These are phyloP conservation scores for Boletus smithii DNA, from an alignment of 1,284 basidiomycete species.

Conservation along the genomic window DNA sequence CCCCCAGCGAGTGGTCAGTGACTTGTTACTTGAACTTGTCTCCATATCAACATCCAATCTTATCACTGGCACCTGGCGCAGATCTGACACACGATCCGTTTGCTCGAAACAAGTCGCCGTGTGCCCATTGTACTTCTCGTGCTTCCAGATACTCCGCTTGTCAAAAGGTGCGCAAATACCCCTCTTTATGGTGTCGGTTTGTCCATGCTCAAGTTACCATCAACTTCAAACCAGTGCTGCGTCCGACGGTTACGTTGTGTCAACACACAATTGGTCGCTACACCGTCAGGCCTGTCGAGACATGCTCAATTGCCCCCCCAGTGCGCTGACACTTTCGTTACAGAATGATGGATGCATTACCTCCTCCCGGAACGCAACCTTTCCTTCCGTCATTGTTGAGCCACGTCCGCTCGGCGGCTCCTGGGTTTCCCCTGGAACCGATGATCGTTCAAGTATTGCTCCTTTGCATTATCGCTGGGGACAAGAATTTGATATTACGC, in stretches of 20 bases:
- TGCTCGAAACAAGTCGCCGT: too few relatives aligned
- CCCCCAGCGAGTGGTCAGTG: background rate
- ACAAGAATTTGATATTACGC: constrained; percentile 59
- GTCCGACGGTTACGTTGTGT: too few relatives aligned
- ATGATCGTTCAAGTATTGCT: constrained; percentile 64
- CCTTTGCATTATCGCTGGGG: constrained; percentile 57
- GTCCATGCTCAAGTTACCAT: constrained; percentile 20
- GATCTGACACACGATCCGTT: constrained; percentile 5
- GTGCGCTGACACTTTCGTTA: too few relatives aligned
- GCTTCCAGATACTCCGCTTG: background rate
- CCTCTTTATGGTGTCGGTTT: too few relatives aligned
- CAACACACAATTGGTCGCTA: too few relatives aligned
- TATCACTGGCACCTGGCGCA: constrained; percentile 2
- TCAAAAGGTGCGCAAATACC: too few relatives aligned
- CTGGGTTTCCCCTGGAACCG: constrained; percentile 54
- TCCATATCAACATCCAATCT: constrained; percentile 20
- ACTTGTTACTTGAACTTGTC: too few relatives aligned
- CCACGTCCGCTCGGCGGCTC: constrained; percentile 42
- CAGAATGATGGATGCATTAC: constrained; percentile 20
- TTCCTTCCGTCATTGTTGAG: constrained; percentile 54
- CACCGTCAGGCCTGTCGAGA: too few relatives aligned
- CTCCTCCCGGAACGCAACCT: constrained; percentile 42
- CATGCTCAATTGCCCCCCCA: too few relatives aligned
- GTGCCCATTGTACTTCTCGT: too few relatives aligned
- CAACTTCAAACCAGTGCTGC: too few relatives aligned